Base-by-base conservation (phyloP, 768 basidiomycete genomes). In the Galerina marginata region DNA sequence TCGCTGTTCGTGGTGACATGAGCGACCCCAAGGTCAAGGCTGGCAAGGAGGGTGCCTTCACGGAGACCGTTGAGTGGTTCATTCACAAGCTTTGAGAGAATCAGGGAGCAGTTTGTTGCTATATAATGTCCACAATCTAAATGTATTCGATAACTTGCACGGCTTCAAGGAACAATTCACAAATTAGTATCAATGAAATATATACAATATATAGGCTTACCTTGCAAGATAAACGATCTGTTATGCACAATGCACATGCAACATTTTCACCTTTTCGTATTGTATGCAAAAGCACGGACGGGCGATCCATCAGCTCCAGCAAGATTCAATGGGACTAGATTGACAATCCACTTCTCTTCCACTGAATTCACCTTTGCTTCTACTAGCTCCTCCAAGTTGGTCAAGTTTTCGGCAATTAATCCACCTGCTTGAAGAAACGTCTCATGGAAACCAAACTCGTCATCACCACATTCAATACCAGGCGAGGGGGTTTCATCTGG, bases 321-420 rank as follows among this genome's bases (percentile, higher is more conserved):
- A n/a, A 92, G 55, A 23, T 77, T 84, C 51, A 92, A 68, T 0
- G 90, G 90, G 40, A 86, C 68, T 54, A 91, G 67, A 56, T 82
- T 84, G 38, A 89, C 83, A 55, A 79, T 74, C 68, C 76, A 80
- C 20, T 73, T 69, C 23, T 45, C 44, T 9, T 29, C 51, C 10
- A 38, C 49, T 7, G 26, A 26, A 36, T 9, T 43, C 26, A 37
- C 45, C 16, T 60, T 58, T 10, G 38, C 59, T 51, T 60, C 69
- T 23, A 69, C 58, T 36, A 90, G 67, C 48, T 62, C 62, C 33
- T 80, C 81, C 56, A 92, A 65, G 53, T 85, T 83, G 9, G 75
- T 83, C 67, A 92, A 58, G 63, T 92, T 93, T 76, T 92, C 91
- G 33, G 83, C 89, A 58, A 92, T 90, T 6, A 90, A 67, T 1